Base-by-base conservation (phyloP, 441 rosid genomes). In the Capsella rubella region DNA sequence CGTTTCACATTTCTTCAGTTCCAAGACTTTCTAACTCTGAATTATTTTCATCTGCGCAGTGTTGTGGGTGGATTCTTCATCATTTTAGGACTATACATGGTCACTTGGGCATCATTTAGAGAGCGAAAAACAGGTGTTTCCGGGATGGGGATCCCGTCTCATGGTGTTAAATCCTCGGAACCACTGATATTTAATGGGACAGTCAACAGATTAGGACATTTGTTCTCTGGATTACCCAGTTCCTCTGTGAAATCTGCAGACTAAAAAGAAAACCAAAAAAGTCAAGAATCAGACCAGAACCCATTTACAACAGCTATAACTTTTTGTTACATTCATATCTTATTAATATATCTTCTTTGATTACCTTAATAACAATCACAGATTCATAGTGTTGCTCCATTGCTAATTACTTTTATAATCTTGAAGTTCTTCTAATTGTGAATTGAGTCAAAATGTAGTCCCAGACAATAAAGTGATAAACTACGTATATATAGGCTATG, bases 61-160 rank as follows among this genome's bases (percentile, higher is more conserved):
- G 67, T 95, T 39, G 66, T 91, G 18, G 99, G 98, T 37, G 98
- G 99, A 43, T 83, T 86, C 62, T 87, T 95, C 27, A 95, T 95
- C 75, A 85, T 95, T 29, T 82, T 81, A 1, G 97, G 98, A 37
- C 94, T 95, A 31, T 95, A 95, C 78, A 59, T 84, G 85, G 98
- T 95, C 71, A 93, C 98, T 29, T 93, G 98, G 99, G 98, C 94
- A 35, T 90, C 98, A 7, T 83, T 86, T 68, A 76, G 85, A 73
- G 99, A 89, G 54, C 80, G 65, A 37, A 86, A 82, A 75, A 67
- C 87, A 18, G 34, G 73, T 12, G 56, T 11, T 67, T 28, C 81
- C 1, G 74, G 81, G 74, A 29, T 57, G 0, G 84, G 69, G 65
- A 60, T 76, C 2, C 62, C 79, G 61, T 75, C 92, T 47, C 82